Evolutionary conservation across 2,329 filamentous ascomycete species (phyloP).

Genomic region (Phoma herbarum): DNA sequence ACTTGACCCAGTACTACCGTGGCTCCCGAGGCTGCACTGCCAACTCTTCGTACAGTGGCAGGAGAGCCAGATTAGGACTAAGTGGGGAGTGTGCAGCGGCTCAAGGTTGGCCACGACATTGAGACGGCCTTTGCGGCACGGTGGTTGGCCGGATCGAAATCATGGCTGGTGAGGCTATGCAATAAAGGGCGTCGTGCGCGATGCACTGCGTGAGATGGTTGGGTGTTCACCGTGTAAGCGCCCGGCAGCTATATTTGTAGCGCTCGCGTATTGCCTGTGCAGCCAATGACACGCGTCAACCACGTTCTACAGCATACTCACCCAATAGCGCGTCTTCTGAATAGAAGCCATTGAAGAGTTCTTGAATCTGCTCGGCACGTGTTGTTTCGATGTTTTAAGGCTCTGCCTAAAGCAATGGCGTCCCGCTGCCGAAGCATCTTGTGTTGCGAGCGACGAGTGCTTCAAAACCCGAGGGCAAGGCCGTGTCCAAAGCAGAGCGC

Average conservation of each 20-base stretch:
- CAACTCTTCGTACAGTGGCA: slow-evolving; percentile 45
- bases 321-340: slow-evolving; percentile 36
- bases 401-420: slow-evolving; percentile 17
- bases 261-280: slow-evolving; percentile 28
- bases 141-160: slow-evolving; percentile 40
- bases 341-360: slow-evolving; percentile 6
- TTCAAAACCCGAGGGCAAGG: not conserved
- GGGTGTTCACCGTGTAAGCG: slow-evolving; percentile 44
- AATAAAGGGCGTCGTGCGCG: slow-evolving; percentile 35
- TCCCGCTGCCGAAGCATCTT: slow-evolving; percentile 11
- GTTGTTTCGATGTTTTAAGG: slow-evolving; percentile 12
- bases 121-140: slow-evolving; percentile 26
- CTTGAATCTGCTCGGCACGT: slow-evolving; percentile 8
- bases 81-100: slow-evolving; percentile 45
- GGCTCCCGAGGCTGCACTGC: slow-evolving; percentile 42
- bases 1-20: slow-evolving; percentile 39
- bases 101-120: slow-evolving; percentile 48
- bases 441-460: slow-evolving; percentile 14
- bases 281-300: slow-evolving; percentile 38
- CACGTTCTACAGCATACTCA: slow-evolving; percentile 37
- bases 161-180: slow-evolving; percentile 22
- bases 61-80: slow-evolving; percentile 25
- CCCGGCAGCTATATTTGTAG: slow-evolving; percentile 45
- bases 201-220: slow-evolving; percentile 41
- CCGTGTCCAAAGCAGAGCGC: not conserved